These are phyloP conservation scores for Castanospermum australe DNA, from an alignment of 306 rosid genomes.

Conservation along the genomic window DNA sequence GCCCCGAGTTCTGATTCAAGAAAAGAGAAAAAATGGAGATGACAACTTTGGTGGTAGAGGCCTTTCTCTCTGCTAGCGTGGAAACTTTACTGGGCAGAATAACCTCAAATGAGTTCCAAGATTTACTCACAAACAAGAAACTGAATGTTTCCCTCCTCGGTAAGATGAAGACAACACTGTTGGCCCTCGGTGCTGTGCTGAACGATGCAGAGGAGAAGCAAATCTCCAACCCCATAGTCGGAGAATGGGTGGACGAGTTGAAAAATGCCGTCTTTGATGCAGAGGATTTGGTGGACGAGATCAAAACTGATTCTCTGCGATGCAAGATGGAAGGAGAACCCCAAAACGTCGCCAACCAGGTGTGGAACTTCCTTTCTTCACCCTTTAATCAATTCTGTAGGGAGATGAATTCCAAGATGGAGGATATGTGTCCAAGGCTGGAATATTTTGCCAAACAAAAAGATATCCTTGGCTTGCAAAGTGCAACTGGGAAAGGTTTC, in stretches of 20 bases:
- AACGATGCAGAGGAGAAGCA: background rate
- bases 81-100: background rate
- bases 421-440: slow-evolving; percentile 19
- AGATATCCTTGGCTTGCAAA: slow-evolving; percentile 31
- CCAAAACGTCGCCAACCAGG: background rate
- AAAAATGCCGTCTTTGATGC: background rate
- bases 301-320: background rate
- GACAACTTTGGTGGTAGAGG: background rate
- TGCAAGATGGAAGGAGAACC: background rate
- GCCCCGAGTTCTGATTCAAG: background rate
- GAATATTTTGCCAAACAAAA: slow-evolving; percentile 34
- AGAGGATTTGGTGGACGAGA: background rate
- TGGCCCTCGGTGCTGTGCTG: background rate
- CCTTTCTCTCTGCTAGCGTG: background rate
- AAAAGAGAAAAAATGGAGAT: background rate
- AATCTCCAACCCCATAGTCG: background rate
- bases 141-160: background rate
- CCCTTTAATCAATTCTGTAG: slow-evolving; percentile 26
- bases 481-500: background rate
- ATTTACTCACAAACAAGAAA: background rate
- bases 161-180: background rate
- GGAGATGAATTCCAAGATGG: slow-evolving; percentile 26
- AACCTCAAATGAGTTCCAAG: background rate
- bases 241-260: background rate
- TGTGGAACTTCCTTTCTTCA: slow-evolving; percentile 31